These are phyloP conservation scores for Trematosphaeria pertusa DNA, from an alignment of 2,329 filamentous ascomycete genomes.

Conservation along the genomic window DNA sequence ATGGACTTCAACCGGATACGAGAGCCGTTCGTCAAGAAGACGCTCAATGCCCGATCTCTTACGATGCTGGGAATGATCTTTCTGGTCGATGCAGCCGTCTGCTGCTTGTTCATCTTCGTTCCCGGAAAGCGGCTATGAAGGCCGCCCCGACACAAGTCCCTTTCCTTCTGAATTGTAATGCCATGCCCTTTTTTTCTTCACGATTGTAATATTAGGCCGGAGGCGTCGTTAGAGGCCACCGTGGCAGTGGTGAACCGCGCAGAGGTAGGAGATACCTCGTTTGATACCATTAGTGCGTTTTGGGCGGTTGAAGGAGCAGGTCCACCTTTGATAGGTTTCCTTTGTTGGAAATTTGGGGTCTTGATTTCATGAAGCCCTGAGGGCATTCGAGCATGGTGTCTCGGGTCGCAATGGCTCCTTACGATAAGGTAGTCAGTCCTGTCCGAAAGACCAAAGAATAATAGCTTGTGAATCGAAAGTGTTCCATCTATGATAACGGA, in stretches of 20 bases:
- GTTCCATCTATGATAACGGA: too few relatives aligned
- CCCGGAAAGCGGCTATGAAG: slow-evolving; percentile 79
- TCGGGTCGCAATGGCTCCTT: background rate
- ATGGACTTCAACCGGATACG: slow-evolving; percentile 88
- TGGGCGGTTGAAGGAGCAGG: background rate
- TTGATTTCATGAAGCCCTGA: background rate
- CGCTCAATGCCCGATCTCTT: slow-evolving; percentile 81
- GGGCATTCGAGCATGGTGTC: slow-evolving; percentile 8
- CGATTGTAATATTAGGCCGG: background rate
- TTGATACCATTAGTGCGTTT: background rate
- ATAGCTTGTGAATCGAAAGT: too few relatives aligned
- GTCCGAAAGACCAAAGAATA: background rate
- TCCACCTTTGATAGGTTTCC: slow-evolving; percentile 2
- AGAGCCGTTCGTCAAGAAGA: slow-evolving; percentile 87
- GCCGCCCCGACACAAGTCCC: background rate
- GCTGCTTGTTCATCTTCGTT: slow-evolving; percentile 91
- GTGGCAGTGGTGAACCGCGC: too few relatives aligned
- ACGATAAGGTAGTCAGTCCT: slow-evolving; percentile 1
- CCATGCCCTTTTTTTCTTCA: slow-evolving; percentile 26
- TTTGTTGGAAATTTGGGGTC: slow-evolving; percentile 4
- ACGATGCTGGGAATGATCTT: slow-evolving; percentile 80
- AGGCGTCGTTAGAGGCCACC: too few relatives aligned
- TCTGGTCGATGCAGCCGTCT: slow-evolving; percentile 80
- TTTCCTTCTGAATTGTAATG: slow-evolving; percentile 15
- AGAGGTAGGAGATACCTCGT: background rate